A percentile compares a stretch with the other conserved stretches of the same genome.
phyloP scores from a whole-genome alignment of 345 rosid species.

The Turritis glabra region DNA sequence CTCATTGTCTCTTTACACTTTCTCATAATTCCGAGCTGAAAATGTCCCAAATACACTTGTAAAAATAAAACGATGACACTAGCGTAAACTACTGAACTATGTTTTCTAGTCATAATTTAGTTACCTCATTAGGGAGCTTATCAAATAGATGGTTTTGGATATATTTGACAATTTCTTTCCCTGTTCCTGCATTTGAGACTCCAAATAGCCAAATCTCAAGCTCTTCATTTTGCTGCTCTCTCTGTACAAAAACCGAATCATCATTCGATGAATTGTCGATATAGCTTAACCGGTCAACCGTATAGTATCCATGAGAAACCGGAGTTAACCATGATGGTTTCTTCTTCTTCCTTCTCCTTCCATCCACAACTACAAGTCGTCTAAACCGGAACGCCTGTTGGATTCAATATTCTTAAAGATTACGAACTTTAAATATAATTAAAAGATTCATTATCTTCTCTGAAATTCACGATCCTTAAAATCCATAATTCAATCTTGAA shows the following conservation, averaged over 20 bases:
- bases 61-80: background rate
- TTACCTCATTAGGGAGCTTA: slow-evolving; percentile 50
- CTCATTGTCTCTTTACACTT: slow-evolving; percentile 57
- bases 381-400: slow-evolving; percentile 53
- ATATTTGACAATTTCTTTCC: slow-evolving; percentile 53
- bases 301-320: slow-evolving; percentile 65
- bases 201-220: slow-evolving; percentile 74
- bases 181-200: slow-evolving; percentile 47
- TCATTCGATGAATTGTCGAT: slow-evolving; percentile 22
- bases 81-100: background rate
- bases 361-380: slow-evolving; percentile 39
- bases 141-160: slow-evolving; percentile 65
- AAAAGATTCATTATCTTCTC: slow-evolving; percentile 4
- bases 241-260: slow-evolving; percentile 55
- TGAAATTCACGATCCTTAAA: background rate
- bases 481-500: background rate
- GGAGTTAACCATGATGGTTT: slow-evolving; percentile 67
- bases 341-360: slow-evolving; percentile 41
- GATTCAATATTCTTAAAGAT: background rate
- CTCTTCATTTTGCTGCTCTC: slow-evolving; percentile 63
- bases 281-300: slow-evolving; percentile 42
- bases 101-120: background rate
- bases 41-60: background rate
- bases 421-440: background rate
- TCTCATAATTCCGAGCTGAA: slow-evolving; percentile 51